Evolutionary conservation across 768 basidiomycete species (phyloP).

Genomic region (Amanita muscaria): DNA sequence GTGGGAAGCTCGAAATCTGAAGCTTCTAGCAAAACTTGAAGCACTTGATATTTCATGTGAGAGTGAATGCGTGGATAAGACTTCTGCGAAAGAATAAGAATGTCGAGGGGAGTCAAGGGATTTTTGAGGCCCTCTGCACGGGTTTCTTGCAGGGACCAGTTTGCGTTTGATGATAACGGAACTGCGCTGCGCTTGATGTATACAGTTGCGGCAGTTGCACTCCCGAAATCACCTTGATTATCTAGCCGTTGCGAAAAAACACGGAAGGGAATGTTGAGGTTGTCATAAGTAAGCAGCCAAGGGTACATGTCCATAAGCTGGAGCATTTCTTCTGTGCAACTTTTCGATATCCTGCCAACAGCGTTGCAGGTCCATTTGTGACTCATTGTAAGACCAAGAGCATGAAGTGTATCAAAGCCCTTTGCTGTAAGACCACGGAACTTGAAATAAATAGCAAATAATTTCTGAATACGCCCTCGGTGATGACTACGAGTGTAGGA

Average conservation of each 20-base stretch:
- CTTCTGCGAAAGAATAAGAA: too few relatives aligned
- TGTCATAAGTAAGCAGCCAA: constrained; percentile 29
- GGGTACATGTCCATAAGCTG: too few relatives aligned
- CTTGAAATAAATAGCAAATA: constrained; percentile 28
- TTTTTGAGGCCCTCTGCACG: too few relatives aligned
- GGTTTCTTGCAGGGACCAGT: too few relatives aligned
- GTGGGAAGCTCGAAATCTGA: too few relatives aligned
- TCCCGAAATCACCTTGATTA: constrained; percentile 28
- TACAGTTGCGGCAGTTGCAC: constrained; percentile 26
- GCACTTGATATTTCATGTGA: constrained; percentile 8
- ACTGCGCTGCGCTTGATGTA: constrained; percentile 21
- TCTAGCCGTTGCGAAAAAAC: constrained; percentile 29
- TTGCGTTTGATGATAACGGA: constrained; percentile 8
- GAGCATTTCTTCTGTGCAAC: constrained; percentile 14
- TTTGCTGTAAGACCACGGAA: constrained; percentile 27
- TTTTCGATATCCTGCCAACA: constrained; percentile 19
- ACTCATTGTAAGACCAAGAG: constrained; percentile 30
- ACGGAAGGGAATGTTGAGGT: constrained; percentile 27
- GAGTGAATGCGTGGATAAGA: too few relatives aligned
- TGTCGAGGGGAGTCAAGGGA: too few relatives aligned
- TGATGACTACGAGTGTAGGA: constrained; percentile 21
- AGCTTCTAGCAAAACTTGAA: constrained; percentile 29
- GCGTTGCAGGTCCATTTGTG: constrained; percentile 26
- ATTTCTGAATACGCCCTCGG: constrained; percentile 19
- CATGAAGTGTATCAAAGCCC: constrained; percentile 28